Percentiles rank a stretch among this genome's conserved stretches.
phyloP scores from a whole-genome alignment of 164 flowering plant genomes.

The Nymphaea colorata region DNA sequence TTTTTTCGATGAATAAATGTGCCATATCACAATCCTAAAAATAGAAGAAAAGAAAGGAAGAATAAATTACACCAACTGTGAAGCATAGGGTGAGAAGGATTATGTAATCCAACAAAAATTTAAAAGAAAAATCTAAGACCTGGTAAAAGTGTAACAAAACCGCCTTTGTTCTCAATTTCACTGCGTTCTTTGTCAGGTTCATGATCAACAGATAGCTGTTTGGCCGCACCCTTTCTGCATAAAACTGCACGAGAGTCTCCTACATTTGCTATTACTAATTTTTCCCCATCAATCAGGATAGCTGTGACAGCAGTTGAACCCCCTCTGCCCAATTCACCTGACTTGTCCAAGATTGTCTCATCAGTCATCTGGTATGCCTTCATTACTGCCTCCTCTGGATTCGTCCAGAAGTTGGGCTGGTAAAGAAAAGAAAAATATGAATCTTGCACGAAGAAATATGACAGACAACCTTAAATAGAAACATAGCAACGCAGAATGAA shows the following conservation, averaged over 20 bases:
- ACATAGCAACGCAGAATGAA: neutral
- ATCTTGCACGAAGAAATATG: too few species aligned
- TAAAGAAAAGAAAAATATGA: neutral
- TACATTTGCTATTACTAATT: slow-evolving; percentile 75
- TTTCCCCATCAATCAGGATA: slow-evolving; percentile 61
- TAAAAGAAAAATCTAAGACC: slow-evolving; percentile 23
- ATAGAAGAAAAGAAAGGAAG: too few species aligned
- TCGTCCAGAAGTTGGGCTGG: slow-evolving; percentile 77
- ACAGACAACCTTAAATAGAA: too few species aligned
- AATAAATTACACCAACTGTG: too few species aligned
- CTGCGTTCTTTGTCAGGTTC: slow-evolving; percentile 62
- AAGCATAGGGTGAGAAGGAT: too few species aligned
- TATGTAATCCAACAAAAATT: too few species aligned
- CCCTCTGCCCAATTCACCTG: slow-evolving; percentile 64
- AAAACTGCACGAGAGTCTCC: slow-evolving; percentile 91
- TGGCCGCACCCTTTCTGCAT: slow-evolving; percentile 56
- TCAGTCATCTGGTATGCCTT: slow-evolving; percentile 63
- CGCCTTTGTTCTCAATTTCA: slow-evolving; percentile 66
- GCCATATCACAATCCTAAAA: too few species aligned
- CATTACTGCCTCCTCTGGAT: slow-evolving; percentile 58
- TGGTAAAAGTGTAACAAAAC: slow-evolving; percentile 75
- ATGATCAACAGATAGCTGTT: slow-evolving; percentile 84
- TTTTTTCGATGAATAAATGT: too few species aligned
- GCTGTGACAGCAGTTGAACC: slow-evolving; percentile 99
- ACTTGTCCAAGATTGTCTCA: slow-evolving; percentile 51